Evolutionary conservation across 805 yeast genomes (phyloP).

Genomic region (Saccharomyces eubayanus): DNA sequence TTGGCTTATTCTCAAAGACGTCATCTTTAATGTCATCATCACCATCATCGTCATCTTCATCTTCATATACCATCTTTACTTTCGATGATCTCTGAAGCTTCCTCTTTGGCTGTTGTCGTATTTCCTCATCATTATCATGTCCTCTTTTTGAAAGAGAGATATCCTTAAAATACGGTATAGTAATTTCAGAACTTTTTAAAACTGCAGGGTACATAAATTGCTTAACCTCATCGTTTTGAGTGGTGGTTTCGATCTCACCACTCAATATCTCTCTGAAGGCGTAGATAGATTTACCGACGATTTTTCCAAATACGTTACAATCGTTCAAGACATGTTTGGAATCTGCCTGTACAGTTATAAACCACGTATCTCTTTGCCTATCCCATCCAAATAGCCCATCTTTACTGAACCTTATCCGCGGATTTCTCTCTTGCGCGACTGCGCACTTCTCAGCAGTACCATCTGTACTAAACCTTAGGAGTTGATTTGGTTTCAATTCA

Average conservation of each 20-base stretch:
- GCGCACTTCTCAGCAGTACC: background rate
- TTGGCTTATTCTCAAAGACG: slow-evolving; percentile 16
- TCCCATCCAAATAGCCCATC: slow-evolving; percentile 52
- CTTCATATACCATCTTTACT: slow-evolving; percentile 32
- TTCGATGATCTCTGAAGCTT: slow-evolving; percentile 24
- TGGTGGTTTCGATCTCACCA: slow-evolving; percentile 33
- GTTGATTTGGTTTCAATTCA: background rate
- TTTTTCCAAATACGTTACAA: slow-evolving; percentile 47
- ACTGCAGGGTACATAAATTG: slow-evolving; percentile 45
- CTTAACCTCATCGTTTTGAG: slow-evolving; percentile 28
- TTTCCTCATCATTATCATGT: background rate
- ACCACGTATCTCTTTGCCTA: slow-evolving; percentile 28
- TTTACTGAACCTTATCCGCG: slow-evolving; percentile 41
- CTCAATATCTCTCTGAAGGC: slow-evolving; percentile 43
- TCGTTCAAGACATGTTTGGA: slow-evolving; percentile 38
- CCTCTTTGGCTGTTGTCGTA: background rate
- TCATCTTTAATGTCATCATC: slow-evolving; percentile 23
- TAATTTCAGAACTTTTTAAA: slow-evolving; percentile 36
- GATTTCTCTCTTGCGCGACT: slow-evolving; percentile 38
- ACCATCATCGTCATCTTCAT: slow-evolving; percentile 36
- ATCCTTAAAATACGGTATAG: slow-evolving; percentile 43
- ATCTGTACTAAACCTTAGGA: background rate
- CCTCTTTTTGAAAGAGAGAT: slow-evolving; percentile 11
- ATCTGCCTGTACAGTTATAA: slow-evolving; percentile 43
- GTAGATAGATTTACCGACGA: slow-evolving; percentile 49